Evolutionary conservation across 1,284 basidiomycete species (phyloP).

Genomic region (Sparassis latifolia): DNA sequence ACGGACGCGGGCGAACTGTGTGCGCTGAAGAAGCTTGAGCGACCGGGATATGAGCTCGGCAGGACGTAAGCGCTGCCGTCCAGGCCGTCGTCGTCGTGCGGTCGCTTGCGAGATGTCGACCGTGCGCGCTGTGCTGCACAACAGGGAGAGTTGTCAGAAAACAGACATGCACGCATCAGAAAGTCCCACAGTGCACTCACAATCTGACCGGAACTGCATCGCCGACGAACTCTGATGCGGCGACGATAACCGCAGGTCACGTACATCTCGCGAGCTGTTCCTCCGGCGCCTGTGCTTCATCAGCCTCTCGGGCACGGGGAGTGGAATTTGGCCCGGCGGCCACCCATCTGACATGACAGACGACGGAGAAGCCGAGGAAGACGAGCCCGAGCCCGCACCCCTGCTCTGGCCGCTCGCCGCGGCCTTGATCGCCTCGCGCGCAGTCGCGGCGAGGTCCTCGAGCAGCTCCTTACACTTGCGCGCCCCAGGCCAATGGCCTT

Average conservation of each 20-base stretch:
- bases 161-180: conserved; percentile 3
- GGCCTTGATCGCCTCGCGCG: conserved; percentile 54
- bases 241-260: conserved; percentile 24
- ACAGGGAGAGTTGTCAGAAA: conserved; percentile 17
- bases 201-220: conserved; percentile 58
- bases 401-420: conserved; percentile 14
- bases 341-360: conserved; percentile 16
- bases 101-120: conserved; percentile 68
- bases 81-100: conserved; percentile 57
- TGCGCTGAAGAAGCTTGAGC: conserved; percentile 42
- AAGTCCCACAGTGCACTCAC: conserved; percentile 34
- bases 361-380: conserved; percentile 14
- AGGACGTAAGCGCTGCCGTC: conserved; percentile 28
- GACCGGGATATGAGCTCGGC: conserved; percentile 29
- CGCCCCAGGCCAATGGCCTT: conserved; percentile 85
- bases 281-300: conserved; percentile 49
- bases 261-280: conserved; percentile 56
- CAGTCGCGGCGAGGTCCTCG: conserved; percentile 60
- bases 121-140: conserved; percentile 55
- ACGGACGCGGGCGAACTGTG: conserved; percentile 71
- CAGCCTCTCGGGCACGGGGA: conserved; percentile 32
- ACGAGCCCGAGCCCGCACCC: conserved; percentile 10
- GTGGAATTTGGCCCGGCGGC: conserved; percentile 19
- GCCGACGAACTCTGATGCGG: conserved; percentile 56
- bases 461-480: conserved; percentile 79